These are phyloP conservation scores for Funneliformis caledonium DNA, from an alignment of 371 early-diverging fungal genomes.

Conservation along the genomic window DNA sequence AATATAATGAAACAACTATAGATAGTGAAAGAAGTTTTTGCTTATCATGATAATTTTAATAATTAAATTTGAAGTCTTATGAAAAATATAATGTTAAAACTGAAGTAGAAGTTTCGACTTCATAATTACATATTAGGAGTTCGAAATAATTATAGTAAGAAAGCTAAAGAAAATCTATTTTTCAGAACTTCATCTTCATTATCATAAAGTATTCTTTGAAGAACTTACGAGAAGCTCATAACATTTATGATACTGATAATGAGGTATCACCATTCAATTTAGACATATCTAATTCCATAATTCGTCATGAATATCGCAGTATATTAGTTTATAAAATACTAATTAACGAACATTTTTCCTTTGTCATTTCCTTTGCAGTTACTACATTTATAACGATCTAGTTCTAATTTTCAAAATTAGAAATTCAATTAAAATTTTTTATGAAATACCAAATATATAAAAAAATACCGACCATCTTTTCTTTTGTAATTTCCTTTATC, in stretches of 20 bases:
- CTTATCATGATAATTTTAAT: conserved; percentile 52
- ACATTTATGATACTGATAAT: conserved; percentile 44
- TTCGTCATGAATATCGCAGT: no score
- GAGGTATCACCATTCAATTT: neutral
- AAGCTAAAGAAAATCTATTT: conserved; percentile 55
- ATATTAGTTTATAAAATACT: no score
- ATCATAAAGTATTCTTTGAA: conserved; percentile 52
- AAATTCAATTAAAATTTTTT: no score
- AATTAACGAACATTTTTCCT: no score
- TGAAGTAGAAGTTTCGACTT: conserved; percentile 56
- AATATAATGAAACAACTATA: conserved; percentile 28
- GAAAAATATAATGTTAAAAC: conserved; percentile 67
- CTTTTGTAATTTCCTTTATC: no score
- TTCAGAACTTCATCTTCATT: conserved; percentile 47
- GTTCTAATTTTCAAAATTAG: no score
- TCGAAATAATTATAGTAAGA: conserved; percentile 31
- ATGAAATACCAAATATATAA: no score
- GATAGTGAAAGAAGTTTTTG: conserved; percentile 51
- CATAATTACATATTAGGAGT: conserved; percentile 41
- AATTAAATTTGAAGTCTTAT: conserved; percentile 56
- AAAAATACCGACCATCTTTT: no score
- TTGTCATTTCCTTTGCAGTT: no score
- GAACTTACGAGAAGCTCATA: conserved; percentile 41
- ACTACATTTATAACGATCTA: no score
- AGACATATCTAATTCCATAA: conserved; percentile 1